Evolutionary conservation across 352 stramenopile species (phyloP), one percentile per base, ranked within the genome.

Genomic region (Phytophthora sansomeana): DNA sequence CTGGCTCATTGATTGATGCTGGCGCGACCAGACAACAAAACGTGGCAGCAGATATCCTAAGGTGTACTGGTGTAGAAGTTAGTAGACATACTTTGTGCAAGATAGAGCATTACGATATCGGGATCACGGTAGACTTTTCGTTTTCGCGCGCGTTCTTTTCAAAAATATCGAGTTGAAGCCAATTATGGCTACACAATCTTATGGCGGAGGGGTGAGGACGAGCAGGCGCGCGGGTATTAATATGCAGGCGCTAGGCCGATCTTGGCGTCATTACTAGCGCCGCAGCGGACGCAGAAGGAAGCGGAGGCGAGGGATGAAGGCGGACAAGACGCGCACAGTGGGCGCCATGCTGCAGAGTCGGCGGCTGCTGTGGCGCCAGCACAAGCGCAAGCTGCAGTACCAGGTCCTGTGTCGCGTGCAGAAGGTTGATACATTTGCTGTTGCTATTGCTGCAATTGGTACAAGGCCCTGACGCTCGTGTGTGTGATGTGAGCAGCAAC

Each of bases 381-480:
- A 87, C 52, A 90, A 89, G 71, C 79, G 75, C 47, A 80, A 81
- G 24, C 51, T 89, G 57, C 80, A 90, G 61, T 83, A 80, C 49
- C 78, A 87, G 39, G 43, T 90, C 16, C 69, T 80, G 44, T 77
- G 67, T 55, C 77, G 64, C 29, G 81, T 91, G 46, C 76, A 79
- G 43, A 87, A 90, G 74, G 81, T 87, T 24, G 21, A 24, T 24
- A 24, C 21, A 3, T 24, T 24, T 30, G 38, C 19, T 7, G 14
- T 1, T 16, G 16, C 5, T 19, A 19, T 32, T 19, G 10, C 21
- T 24, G 21, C 21, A 24, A 24, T 24, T 24, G 21, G 21, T 24
- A 24, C 21, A 24, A 24, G 21, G 13, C 19, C 42, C 7, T 58
- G 41, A 55, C 32, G n/a, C 1, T 58, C 19, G 16, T 54, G 33